Evolutionary conservation across 345 rosid genomes (phyloP), one percentile per base, ranked within the genome.

Genomic region (Camelina hispida): DNA sequence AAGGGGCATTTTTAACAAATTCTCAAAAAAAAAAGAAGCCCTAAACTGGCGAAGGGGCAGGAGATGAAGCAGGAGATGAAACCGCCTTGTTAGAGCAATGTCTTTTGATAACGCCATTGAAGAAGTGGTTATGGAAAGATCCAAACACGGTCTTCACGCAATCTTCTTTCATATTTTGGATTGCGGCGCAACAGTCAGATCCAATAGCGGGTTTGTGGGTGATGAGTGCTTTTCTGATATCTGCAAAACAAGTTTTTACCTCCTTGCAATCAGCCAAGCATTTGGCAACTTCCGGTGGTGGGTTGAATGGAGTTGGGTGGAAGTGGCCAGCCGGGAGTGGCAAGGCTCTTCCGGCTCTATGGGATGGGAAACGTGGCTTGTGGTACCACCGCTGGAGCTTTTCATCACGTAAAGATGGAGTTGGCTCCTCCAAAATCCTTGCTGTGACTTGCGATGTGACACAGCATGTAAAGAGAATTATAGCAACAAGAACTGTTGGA

Each of bases 71-170:
- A 25, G 30, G 30, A 25, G 30, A 34, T 34, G 37, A 34, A 38
- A 23, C 50, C 7, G 10, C 51, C 7, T 38, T 38, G 51, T 28
- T 55, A 11, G 51, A 53, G 40, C 63, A 68, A 55, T 40, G 51
- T n/a, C 8, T 4, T 20, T 68, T 54, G 22, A 54, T 51, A 55
- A 15, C 42, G 25, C 7, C 25, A n/a, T 53, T 38, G 40, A 54
- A 68, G 16, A 68, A 68, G 9, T 20, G 51, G 18, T 42, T 68
- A 5, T 20, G 62, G 17, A 68, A 68, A 10, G 62, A 40, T 53
- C 72, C 62, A 15, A 68, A 68, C 5, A 23, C 40, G 0, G 72
- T 68, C 16, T 68, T 54, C 52, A 54, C 62, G n/a, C 72, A 68
- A 40, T 54, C 52, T n/a, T 23, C 40, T 11, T 54, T 8, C 40